phyloP scores from a whole-genome alignment of 2,329 filamentous ascomycete genomes.

The Xylariaceae sp. region DNA sequence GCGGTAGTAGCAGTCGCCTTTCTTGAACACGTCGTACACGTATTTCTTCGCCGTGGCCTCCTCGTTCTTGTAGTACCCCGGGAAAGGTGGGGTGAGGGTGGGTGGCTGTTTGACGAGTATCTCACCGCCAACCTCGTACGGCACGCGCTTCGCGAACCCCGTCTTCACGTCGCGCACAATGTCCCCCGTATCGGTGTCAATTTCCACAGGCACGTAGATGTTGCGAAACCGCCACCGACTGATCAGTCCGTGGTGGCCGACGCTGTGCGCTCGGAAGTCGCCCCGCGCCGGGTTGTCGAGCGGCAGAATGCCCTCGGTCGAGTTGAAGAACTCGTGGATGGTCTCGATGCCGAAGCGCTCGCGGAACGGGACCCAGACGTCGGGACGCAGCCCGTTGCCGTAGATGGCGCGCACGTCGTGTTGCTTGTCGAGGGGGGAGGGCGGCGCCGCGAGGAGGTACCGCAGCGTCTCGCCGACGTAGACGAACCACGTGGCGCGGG shows the following conservation, averaged over 20 bases:
- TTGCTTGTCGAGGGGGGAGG: slow-evolving; percentile 64
- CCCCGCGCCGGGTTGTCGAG: slow-evolving; percentile 67
- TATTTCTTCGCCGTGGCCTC: slow-evolving; percentile 73
- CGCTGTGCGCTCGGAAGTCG: slow-evolving; percentile 66
- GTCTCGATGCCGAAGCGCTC: slow-evolving; percentile 68
- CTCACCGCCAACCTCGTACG: slow-evolving; percentile 76
- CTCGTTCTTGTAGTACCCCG: slow-evolving; percentile 72
- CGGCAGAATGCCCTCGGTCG: slow-evolving; percentile 72
- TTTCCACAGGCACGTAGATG: slow-evolving; percentile 68
- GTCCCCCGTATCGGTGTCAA: slow-evolving; percentile 72
- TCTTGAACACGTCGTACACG: slow-evolving; percentile 66
- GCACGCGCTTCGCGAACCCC: slow-evolving; percentile 67
- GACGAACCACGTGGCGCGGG: slow-evolving; percentile 71
- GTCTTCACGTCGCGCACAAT: slow-evolving; percentile 71
- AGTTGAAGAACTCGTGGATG: slow-evolving; percentile 79
- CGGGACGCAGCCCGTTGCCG: slow-evolving; percentile 72
- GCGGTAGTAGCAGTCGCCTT: slow-evolving; percentile 73
- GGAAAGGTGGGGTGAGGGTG: slow-evolving; percentile 63
- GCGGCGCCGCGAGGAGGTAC: slow-evolving; percentile 73
- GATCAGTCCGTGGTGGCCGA: slow-evolving; percentile 75
- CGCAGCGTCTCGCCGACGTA: slow-evolving; percentile 82
- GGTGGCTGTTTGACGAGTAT: slow-evolving; percentile 67
- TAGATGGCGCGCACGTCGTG: slow-evolving; percentile 67
- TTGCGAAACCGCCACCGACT: slow-evolving; percentile 60
- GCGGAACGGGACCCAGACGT: slow-evolving; percentile 71